Percentiles rank a stretch among this genome's conserved stretches.
Conservation (phyloP, 805 yeast genomes). For the Nakazawaea wickerhamii region DNA sequence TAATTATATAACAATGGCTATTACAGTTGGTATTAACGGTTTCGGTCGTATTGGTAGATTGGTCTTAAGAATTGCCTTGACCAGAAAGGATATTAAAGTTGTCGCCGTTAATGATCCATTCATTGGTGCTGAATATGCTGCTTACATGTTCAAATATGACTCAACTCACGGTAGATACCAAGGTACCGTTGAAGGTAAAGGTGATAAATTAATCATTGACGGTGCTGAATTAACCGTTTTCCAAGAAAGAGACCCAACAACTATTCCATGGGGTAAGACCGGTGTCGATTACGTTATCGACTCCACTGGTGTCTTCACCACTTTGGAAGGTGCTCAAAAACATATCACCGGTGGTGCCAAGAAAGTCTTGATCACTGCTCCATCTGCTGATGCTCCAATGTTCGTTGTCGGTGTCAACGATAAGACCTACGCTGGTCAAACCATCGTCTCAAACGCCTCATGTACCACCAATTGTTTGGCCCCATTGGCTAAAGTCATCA, state of each 20-base stretch:
- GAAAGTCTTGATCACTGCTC: constrained; percentile 93
- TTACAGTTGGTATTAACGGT: constrained; percentile 86
- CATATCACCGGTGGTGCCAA: constrained; percentile 90
- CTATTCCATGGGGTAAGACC: constrained; percentile 81
- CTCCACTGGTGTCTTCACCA: constrained; percentile 94
- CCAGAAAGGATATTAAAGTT: constrained; percentile 69
- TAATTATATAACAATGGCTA: constrained; percentile 41
- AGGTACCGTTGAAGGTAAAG: constrained; percentile 64
- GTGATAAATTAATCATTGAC: constrained; percentile 57
- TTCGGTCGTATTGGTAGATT: constrained; percentile 94
- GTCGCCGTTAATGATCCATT: constrained; percentile 91
- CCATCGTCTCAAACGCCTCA: constrained; percentile 85
- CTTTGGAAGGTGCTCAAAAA: constrained; percentile 70
- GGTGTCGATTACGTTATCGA: constrained; percentile 87
- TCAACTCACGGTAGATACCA: constrained; percentile 84
- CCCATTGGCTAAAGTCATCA: constrained; percentile 85
- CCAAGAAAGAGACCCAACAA: constrained; percentile 81
- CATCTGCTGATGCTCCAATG: constrained; percentile 93
- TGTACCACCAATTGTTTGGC: constrained; percentile 96
- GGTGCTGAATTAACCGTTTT: constrained; percentile 61
- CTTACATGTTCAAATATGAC: constrained; percentile 94
- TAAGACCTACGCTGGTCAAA: constrained; percentile 68
- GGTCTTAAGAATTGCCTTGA: constrained; percentile 76
- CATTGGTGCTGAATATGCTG: constrained; percentile 85
- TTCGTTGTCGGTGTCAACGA: constrained; percentile 90